Base-by-base conservation (phyloP, 1,284 basidiomycete genomes). In the Inonotus hispidus region DNA sequence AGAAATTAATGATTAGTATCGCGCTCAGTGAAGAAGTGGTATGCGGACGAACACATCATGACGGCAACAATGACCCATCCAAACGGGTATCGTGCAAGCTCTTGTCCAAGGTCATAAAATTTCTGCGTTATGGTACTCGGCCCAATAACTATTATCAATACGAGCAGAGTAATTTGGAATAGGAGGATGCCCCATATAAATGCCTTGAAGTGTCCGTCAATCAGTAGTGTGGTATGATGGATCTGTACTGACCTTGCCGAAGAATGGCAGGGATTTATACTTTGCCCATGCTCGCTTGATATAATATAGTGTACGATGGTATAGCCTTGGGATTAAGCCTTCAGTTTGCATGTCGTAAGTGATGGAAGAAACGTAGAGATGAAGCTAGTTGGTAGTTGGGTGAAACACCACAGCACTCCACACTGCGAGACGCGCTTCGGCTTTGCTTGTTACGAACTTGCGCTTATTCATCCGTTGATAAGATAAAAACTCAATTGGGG, bases 81-180 rank as follows among this genome's bases (percentile, higher is more conserved):
- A 59, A 80, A 81, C 3, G 71, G 77, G 63, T 79, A 78, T 58
- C 79, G 77, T 60, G 83, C 82, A 64, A 92, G 76, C 62, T 78
- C 74, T 66, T 84, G 83, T 7, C 87, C 84, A 59, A 80, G 73
- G 68, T 89, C 83, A 72, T 92, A 92, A 61, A 88, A 74, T 61
- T 76, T 79, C 73, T 92, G 89, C 1, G 81, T 81, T 58, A 92
- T 85, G 47, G 79, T 78, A 63, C 78, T 78, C 16, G 89, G 87
- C 0, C 84, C 84, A 46, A 88, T 72, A 54, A 83, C 61, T 54
- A 83, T 66, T 60, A 91, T 71, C 57, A 73, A 67, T n/a, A 69
- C 68, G 64, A 74, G 73, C 21, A 82, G 63, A 37, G 69, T 70
- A 35, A 78, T 69, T 64, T 84, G 79, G 68, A 84, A 79, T 11